phyloP scores from a whole-genome alignment of 169 alveolate genomes.

The Plasmodium fragile region DNA sequence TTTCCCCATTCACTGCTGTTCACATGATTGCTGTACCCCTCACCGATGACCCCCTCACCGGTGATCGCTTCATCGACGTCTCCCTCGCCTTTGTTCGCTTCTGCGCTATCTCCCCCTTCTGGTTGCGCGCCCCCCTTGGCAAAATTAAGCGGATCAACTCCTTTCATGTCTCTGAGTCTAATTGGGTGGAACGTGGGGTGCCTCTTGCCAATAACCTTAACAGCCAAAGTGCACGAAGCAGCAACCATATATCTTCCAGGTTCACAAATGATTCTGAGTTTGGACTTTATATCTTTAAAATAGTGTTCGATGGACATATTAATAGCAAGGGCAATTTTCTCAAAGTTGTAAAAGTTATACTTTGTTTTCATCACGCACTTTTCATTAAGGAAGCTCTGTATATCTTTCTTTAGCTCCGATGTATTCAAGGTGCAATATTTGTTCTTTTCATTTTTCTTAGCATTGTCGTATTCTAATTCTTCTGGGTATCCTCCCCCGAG shows the following conservation, averaged over 20 bases:
- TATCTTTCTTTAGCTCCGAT: constrained; percentile 33
- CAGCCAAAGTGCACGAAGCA: constrained; percentile 39
- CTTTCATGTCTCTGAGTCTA: constrained; percentile 3
- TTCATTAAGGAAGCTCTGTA: constrained; percentile 25
- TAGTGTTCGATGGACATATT: constrained; percentile 68
- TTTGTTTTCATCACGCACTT: constrained; percentile 22
- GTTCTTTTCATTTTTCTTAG: constrained; percentile 29
- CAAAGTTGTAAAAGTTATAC: constrained; percentile 48
- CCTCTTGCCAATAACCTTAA: constrained; percentile 63
- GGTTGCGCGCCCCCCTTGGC: neutral
- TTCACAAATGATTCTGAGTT: constrained; percentile 48
- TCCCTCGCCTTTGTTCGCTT: neutral
- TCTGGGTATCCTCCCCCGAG: constrained; percentile 77
- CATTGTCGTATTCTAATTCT: constrained; percentile 59
- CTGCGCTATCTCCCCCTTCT: neutral
- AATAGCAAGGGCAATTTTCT: constrained; percentile 68
- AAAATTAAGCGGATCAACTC: neutral
- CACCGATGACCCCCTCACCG: neutral
- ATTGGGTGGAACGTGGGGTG: constrained; percentile 38
- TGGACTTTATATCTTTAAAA: constrained; percentile 31
- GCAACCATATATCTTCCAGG: constrained; percentile 76
- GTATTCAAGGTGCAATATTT: constrained; percentile 33
- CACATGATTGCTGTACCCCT: neutral
- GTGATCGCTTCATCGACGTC: neutral
- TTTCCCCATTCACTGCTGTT: neutral